Evolutionary conservation across 495 filamentous ascomycete genomes (phyloP), one percentile per base, ranked within the genome.

Genomic region (Neurospora sublineolata): DNA sequence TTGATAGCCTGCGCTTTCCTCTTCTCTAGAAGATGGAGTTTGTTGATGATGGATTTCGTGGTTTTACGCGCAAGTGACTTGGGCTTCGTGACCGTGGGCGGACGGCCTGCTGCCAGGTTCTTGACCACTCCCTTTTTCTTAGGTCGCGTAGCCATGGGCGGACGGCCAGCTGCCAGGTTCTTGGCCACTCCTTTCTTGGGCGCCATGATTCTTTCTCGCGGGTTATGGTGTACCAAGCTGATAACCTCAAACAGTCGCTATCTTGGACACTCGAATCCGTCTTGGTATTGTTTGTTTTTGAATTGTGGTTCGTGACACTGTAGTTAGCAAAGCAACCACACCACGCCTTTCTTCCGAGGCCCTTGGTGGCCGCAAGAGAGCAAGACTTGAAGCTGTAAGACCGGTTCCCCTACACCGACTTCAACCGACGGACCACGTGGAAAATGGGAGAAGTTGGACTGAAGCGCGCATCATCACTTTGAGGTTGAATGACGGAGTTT

Each of bases 1-100:
- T 84, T 78, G 11, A 88, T 46, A 20, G 95, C 95, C 75, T 90
- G 87, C 6, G 87, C 86, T 67, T 88, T 87, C 58, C 86, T 82
- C 83, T 97, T 98, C 75, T 94, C 86, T 42, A 98, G 86, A 37
- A 87, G 87, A 78, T 99, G 95, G 78, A 97, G 92, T 37, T 86
- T 87, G 73, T 92, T 90, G 76, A 99, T 97, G 70, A 97, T 83
- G 69, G 87, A 87, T 70, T 93, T 89, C 6, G 92, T 94, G 37
- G 89, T 87, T 76, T 92, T 93, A 67, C 93, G 88, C 18, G 94
- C 93, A 44, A 97, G 87, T 23, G 85, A 83, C 70, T 86, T 87
- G 6, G 84, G 71, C 68, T 80, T 84, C 20, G 79, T 83, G 46
- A 79, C 58, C 4, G 81, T 83, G 41, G 89, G 91, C 42, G 93